phyloP scores from a whole-genome alignment of 371 early-diverging fungal species.

The Nematocida sp. region DNA sequence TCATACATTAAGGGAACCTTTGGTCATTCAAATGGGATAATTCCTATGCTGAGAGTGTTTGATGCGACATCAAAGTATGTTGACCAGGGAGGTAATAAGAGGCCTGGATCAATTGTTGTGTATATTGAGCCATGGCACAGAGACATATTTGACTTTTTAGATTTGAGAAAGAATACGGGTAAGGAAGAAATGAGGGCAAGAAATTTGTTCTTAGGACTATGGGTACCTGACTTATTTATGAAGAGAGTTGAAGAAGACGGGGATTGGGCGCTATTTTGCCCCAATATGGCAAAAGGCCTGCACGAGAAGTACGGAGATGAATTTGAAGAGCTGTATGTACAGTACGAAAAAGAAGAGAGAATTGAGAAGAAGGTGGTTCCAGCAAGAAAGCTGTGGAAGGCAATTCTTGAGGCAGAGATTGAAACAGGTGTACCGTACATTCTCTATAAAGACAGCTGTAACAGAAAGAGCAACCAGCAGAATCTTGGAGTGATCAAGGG shows the following conservation, averaged over 20 bases:
- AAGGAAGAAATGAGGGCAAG: slow-evolving; percentile 93
- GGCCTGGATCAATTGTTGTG: slow-evolving; percentile 96
- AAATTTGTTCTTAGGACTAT: slow-evolving; percentile 90
- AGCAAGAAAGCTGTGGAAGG: slow-evolving; percentile 96
- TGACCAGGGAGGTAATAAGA: slow-evolving; percentile 96
- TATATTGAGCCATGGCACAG: slow-evolving; percentile 98
- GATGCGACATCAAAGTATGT: slow-evolving; percentile 96
- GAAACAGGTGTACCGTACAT: slow-evolving; percentile 98
- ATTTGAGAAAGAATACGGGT: slow-evolving; percentile 94
- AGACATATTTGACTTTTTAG: slow-evolving; percentile 93
- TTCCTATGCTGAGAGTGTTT: slow-evolving; percentile 94
- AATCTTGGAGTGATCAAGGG: slow-evolving; percentile 90
- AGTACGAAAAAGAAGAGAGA: slow-evolving; percentile 79
- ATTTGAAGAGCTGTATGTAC: slow-evolving; percentile 80
- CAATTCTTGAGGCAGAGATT: slow-evolving; percentile 90
- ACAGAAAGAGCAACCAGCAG: slow-evolving; percentile 88
- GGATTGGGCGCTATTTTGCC: slow-evolving; percentile 93
- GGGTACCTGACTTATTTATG: slow-evolving; percentile 99
- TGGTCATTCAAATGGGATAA: slow-evolving; percentile 90
- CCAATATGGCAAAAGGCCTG: slow-evolving; percentile 86
- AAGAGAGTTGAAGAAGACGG: slow-evolving; percentile 85
- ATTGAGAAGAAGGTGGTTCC: slow-evolving; percentile 75
- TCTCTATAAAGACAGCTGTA: slow-evolving; percentile 97
- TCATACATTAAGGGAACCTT: slow-evolving; percentile 94
- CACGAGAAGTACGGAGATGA: slow-evolving; percentile 87